Evolutionary conservation across 2,329 filamentous ascomycete species (phyloP), one percentile per base, ranked within the genome.

Genomic region (Colletotrichum lentis): DNA sequence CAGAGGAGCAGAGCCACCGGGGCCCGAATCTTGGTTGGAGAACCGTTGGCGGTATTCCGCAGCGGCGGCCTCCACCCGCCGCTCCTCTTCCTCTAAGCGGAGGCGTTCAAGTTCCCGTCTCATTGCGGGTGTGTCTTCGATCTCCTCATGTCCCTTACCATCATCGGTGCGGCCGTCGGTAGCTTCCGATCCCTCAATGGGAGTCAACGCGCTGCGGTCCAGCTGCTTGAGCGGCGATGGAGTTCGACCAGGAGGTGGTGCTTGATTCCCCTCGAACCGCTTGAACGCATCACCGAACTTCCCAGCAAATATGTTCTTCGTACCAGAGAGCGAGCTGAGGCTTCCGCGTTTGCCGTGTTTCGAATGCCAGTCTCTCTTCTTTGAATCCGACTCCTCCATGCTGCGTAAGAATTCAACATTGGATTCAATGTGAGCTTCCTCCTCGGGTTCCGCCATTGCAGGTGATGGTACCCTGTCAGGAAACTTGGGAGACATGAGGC

Each of bases 271-370:
- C 77, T 99, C 96, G 73, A 98, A 98, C 6, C 91, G 87, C 75
- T 95, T 93, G 80, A 98, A 97, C 3, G 95, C 94, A 74, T 97
- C 94, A 0, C 94, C 93, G 77, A 98, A 97, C 73, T 91, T 93
- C 27, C 94, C 92, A 5, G 90, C 90, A n/a, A 97, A 83, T 44
- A 97, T 88, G 65, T 88, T 92, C 78, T 96, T 97, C 31, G 91
- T 91, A 46, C 88, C 89, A 7, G 91, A 88, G 20, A 93, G 79
- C 0, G 90, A 89, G 62, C 91, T 85, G 1, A 97, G 79, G 77
- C 92, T 96, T 1, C 89, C 85, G 12, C 92, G 87, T 77, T 97
- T 97, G 54, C 81, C 80, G 71, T 90, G 87, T 73, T 88, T 90
- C 27, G 83, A 80, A 57, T 84, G 72, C 53, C 77, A 80, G 3